phyloP scores from a whole-genome alignment of 176 grass and related monocot species.

The Pontederia paniculata region DNA sequence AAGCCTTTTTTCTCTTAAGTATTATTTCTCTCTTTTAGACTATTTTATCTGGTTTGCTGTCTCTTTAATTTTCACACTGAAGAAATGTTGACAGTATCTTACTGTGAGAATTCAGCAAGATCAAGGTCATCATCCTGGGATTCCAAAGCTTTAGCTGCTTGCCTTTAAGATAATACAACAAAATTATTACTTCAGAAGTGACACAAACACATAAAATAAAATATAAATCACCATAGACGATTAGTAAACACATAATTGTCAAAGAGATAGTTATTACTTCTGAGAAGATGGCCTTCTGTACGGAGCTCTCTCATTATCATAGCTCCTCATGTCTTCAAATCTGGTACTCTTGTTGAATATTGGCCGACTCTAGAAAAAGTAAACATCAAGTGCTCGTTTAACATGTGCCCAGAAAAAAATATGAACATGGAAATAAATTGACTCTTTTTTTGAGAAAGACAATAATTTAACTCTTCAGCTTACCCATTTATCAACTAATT shows the following conservation, averaged over 20 bases:
- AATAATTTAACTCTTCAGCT: background rate
- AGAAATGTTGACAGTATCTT: conserved; percentile 20
- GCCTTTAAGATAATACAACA: conserved; percentile 23
- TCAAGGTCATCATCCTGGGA: conserved; percentile 92
- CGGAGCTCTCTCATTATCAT: conserved; percentile 67
- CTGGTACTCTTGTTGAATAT: conserved; percentile 98
- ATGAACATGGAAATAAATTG: background rate
- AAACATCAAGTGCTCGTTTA: conserved; percentile 1
- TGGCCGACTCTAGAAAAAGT: conserved; percentile 54
- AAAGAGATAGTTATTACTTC: conserved; percentile 41
- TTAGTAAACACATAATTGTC: conserved; percentile 6
- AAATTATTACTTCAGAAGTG: conserved; percentile 6
- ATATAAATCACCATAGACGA: conserved; percentile 14
- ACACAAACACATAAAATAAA: background rate
- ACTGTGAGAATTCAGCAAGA: conserved; percentile 85
- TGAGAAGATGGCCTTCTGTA: conserved; percentile 59
- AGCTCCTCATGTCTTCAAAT: conserved; percentile 85
- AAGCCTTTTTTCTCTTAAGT: no score
- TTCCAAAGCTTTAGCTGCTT: conserved; percentile 62
- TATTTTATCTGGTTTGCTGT: no score
- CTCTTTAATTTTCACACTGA: background rate
- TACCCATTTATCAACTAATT: conserved; percentile 99
- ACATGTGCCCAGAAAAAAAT: background rate
- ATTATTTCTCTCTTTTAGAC: no score
- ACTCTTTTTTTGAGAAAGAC: background rate